These are phyloP conservation scores for Lecanicillium sp. DNA, from an alignment of 2,329 filamentous ascomycete genomes.

Conservation along the genomic window DNA sequence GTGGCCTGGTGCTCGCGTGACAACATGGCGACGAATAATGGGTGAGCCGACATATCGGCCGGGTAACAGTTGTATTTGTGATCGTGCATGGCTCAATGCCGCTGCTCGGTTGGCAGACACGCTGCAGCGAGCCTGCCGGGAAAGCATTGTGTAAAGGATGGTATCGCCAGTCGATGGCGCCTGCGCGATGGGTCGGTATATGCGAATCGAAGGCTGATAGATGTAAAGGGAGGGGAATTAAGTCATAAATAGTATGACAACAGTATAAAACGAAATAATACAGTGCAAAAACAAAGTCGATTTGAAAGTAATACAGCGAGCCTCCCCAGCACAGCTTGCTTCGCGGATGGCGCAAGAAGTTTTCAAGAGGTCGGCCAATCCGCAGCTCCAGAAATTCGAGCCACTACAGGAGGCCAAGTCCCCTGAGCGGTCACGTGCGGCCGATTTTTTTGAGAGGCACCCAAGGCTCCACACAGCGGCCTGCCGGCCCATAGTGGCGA, in stretches of 20 bases:
- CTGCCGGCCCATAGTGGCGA: not conserved
- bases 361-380: not conserved
- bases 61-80: not conserved
- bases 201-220: too few species aligned
- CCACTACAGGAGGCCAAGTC: not conserved
- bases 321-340: slow-evolving; percentile 6
- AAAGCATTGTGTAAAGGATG: slow-evolving; percentile 27
- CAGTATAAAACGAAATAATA: not conserved
- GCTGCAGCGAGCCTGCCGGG: slow-evolving; percentile 28
- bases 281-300: too few species aligned
- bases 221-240: not conserved
- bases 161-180: too few species aligned
- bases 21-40: slow-evolving; percentile 21
- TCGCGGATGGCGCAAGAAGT: slow-evolving; percentile 8
- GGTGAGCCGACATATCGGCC: slow-evolving; percentile 15
- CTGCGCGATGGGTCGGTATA: too few species aligned
- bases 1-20: slow-evolving; percentile 25
- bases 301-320: slow-evolving; percentile 1
- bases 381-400: slow-evolving; percentile 9
- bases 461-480: not conserved
- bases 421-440: slow-evolving; percentile 11
- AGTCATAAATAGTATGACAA: slow-evolving; percentile 3
- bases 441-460: not conserved
- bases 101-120: slow-evolving; percentile 21
- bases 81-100: slow-evolving; percentile 17